Base-by-base conservation (phyloP, 768 basidiomycete genomes). In the Leucosporidium yakuticum region DNA sequence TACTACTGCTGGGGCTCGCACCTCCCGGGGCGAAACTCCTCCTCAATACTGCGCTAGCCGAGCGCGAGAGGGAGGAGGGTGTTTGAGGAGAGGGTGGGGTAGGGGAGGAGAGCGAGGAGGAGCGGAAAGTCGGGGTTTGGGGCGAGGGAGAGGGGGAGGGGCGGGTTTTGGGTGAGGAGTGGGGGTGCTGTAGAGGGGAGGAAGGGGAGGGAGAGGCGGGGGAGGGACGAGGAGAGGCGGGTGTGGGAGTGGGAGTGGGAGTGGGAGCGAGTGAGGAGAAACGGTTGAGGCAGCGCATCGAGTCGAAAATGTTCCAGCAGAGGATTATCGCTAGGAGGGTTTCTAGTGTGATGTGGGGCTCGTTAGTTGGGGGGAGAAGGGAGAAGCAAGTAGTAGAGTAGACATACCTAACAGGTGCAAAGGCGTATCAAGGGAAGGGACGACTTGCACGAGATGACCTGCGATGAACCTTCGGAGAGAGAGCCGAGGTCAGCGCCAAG, bases 281-380 rank as follows among this genome's bases (percentile, higher is more conserved):
- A 27, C 29, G 21, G 53, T 71, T 62, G 36, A 71, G 62, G 4
- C 57, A 12, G 39, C 64, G 62, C 47, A 71, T 58, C 4, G 67
- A 59, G 54, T 71, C 70, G 64, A 65, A 51, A 39, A 71, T 71
- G 67, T 71, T 71, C 47, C 53, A 71, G 61, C 66, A 65, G 27
- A 71, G 62, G 59, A 71, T 51, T 47, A 71, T 53, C 19, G 65
- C 67, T 19, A 68, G 60, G 47, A 63, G 39, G 21, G 64, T 65
- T 29, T 71, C 69, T 66, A 59, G n/a, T n/a, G n/a, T n/a, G 27
- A 14, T 2, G 50, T 4, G 32, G n/a, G 25, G 7, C 4, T 4
- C 20, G 9, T 34, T 20, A 34, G 27, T 39, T 17, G 0, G 12
- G 17, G 2, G 27, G 19, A 32, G 21, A 32, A 49, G 56, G 2